These are phyloP conservation scores for Calonectria multiphialidica DNA, from an alignment of 2,329 filamentous ascomycete species.

Conservation along the genomic window DNA sequence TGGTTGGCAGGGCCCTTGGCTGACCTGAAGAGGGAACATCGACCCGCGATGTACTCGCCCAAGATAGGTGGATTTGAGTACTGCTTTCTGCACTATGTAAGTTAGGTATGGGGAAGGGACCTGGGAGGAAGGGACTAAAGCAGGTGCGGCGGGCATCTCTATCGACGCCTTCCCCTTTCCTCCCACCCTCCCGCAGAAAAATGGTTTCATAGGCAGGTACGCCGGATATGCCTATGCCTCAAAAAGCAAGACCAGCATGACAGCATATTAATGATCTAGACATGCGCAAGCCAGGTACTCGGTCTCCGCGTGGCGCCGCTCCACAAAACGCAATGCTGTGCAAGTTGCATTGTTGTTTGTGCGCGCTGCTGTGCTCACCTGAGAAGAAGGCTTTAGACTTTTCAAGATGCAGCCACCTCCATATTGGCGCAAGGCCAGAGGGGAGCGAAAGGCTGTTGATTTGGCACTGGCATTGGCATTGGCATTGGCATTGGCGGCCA, in stretches of 20 bases:
- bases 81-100: background rate
- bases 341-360: background rate
- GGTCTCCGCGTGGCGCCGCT: background rate
- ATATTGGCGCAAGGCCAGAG: background rate
- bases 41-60: background rate
- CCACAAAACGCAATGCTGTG: background rate
- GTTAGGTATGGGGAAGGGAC: background rate
- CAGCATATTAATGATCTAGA: background rate
- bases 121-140: background rate
- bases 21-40: background rate
- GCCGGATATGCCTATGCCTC: background rate
- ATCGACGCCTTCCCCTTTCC: background rate
- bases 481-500: background rate
- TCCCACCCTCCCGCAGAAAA: background rate
- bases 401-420: conserved; percentile 7
- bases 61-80: background rate
- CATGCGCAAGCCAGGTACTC: conserved; percentile 1
- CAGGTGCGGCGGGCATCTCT: background rate
- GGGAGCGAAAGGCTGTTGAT: background rate
- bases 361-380: conserved; percentile 9
- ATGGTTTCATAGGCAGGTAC: background rate
- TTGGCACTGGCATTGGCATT: background rate
- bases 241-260: background rate
- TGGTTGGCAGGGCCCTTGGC: background rate
- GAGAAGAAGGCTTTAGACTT: conserved; percentile 15